These are phyloP conservation scores for Leptographium galeiforme DNA, from an alignment of 2,329 filamentous ascomycete genomes.

Conservation along the genomic window DNA sequence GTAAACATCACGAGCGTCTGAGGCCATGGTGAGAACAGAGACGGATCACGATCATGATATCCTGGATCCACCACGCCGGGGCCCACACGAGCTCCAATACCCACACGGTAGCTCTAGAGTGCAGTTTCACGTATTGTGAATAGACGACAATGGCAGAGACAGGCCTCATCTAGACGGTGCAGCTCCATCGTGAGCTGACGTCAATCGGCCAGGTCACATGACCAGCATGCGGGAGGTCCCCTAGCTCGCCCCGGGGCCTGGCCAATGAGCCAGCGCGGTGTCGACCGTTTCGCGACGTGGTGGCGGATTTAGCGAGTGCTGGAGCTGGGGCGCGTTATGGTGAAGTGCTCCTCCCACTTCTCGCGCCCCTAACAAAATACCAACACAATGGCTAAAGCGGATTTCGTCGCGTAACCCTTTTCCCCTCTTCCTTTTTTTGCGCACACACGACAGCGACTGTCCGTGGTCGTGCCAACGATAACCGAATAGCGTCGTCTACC, in stretches of 20 bases:
- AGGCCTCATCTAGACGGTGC: too few relatives aligned
- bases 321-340: background rate
- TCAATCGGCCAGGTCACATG: background rate
- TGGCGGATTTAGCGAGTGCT: background rate
- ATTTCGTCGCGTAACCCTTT: slow-evolving; percentile 1
- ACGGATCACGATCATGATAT: too few relatives aligned
- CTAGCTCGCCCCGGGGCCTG: background rate
- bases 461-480: background rate
- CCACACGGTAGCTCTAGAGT: too few relatives aligned
- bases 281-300: slow-evolving; percentile 1
- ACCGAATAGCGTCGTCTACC: background rate
- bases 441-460: background rate
- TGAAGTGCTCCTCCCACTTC: background rate
- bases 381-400: background rate
- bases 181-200: too few relatives aligned
- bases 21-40: too few relatives aligned
- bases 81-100: too few relatives aligned
- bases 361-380: background rate
- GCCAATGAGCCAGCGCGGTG: background rate
- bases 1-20: too few relatives aligned
- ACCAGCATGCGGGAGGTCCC: background rate
- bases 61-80: too few relatives aligned
- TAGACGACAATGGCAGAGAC: too few relatives aligned
- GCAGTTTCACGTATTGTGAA: too few relatives aligned
- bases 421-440: background rate